Base-by-base conservation (phyloP, 2,329 filamentous ascomycete genomes). In the Zymoseptoria pseudotritici region DNA sequence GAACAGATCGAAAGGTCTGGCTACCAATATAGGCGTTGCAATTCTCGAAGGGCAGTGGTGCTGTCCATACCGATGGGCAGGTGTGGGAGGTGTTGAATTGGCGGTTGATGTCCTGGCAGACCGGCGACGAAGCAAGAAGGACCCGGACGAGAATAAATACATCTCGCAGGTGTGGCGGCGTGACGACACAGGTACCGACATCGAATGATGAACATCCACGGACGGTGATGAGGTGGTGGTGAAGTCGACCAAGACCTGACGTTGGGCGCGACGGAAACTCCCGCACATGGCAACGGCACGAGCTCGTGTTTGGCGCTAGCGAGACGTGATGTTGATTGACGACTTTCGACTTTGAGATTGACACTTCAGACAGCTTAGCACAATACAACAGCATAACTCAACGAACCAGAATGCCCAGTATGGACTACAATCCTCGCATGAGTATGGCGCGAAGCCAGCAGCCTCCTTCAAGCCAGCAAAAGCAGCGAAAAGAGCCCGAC, bases 371-470 rank as follows among this genome's bases (percentile, higher is more conserved):
- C 36, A n/a, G 13, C 36, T 17, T 4, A 46, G 36, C 36, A n/a
- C 13, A 46, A 46, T 19, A 54, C 57, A 52, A 50, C 54, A 61
- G 60, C 57, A 56, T 20, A 55, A 29, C 22, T 60, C 50, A 59
- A 63, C 9, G 26, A 2, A 29, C 26, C 26, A 29, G 26, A 29
- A 69, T 73, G 70, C 70, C 70, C 56, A 70, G 64, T 53, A 80
- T 80, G 78, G 77, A 78, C 60, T 80, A 76, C 70, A 79, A 79
- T 63, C 75, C 75, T 59, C 77, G 79, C 65, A 80, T 80, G 77
- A 81, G 79, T 67, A 79, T 76, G 69, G 79, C 76, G 66, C 76
- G 76, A 56, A 72, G 70, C 65, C 72, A 75, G 13, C 72, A 74
- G 21, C 70, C 69, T 31, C 62, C 66, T 10, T 64, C 63, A 9